phyloP scores from a whole-genome alignment of 1,139 yeast species.

The Kodamaea suecica region DNA sequence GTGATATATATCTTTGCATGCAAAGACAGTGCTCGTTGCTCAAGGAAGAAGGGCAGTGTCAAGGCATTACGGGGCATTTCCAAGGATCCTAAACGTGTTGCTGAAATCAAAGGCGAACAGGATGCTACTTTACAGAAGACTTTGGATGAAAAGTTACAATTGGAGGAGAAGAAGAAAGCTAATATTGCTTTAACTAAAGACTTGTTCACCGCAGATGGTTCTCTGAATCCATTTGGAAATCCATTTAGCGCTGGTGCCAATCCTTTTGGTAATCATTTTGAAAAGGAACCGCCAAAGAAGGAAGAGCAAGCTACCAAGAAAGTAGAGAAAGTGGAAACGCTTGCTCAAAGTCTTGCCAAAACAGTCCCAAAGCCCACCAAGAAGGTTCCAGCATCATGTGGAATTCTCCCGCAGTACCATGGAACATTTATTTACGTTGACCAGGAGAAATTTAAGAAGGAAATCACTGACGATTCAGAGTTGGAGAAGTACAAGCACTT shows the following conservation, averaged over 20 bases:
- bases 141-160: slow-evolving; percentile 20
- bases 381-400: background rate
- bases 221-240: slow-evolving; percentile 25
- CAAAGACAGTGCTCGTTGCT: slow-evolving; percentile 52
- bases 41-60: slow-evolving; percentile 64
- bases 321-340: slow-evolving; percentile 15
- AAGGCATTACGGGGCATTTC: slow-evolving; percentile 73
- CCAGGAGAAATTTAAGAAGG: slow-evolving; percentile 51
- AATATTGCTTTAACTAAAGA: slow-evolving; percentile 45
- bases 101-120: slow-evolving; percentile 36
- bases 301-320: slow-evolving; percentile 6
- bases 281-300: slow-evolving; percentile 5
- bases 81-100: slow-evolving; percentile 52
- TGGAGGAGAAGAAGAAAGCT: slow-evolving; percentile 22
- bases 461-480: slow-evolving; percentile 31
- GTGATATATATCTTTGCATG: slow-evolving; percentile 80
- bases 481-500: slow-evolving; percentile 48
- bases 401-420: slow-evolving; percentile 47
- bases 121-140: slow-evolving; percentile 32
- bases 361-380: slow-evolving; percentile 9
- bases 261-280: slow-evolving; percentile 3
- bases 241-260: slow-evolving; percentile 29
- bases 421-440: slow-evolving; percentile 71
- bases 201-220: slow-evolving; percentile 28
- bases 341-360: slow-evolving; percentile 22